Conservation (phyloP, 495 filamentous ascomycete species). For the Xylaria cubensis region DNA sequence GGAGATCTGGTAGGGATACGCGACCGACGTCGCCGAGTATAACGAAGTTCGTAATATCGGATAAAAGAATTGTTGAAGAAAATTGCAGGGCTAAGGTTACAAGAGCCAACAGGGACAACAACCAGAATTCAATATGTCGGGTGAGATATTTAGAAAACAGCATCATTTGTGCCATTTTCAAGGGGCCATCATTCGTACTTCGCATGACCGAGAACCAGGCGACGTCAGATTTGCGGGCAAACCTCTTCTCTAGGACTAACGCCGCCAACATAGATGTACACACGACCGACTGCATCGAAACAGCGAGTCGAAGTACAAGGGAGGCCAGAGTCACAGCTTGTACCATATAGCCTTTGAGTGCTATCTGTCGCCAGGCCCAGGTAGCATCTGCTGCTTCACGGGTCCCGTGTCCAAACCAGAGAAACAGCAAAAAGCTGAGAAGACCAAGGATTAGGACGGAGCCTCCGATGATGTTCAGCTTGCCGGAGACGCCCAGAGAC, state of each 20-base stretch:
- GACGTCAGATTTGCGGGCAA: neutral
- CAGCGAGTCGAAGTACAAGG: neutral
- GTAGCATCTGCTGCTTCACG: neutral
- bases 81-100: neutral
- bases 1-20: neutral
- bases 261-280: neutral
- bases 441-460: neutral
- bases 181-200: neutral
- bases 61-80: neutral
- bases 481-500: neutral
- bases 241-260: neutral
- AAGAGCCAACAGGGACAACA: neutral
- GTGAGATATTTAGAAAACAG: neutral
- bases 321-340: neutral
- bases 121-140: neutral
- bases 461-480: neutral
- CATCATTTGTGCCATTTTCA: neutral
- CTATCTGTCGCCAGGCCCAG: neutral
- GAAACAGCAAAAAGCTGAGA: neutral
- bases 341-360: neutral
- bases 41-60: neutral
- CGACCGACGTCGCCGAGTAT: neutral
- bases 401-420: slow-evolving; percentile 9
- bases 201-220: neutral
- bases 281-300: neutral